phyloP scores from a whole-genome alignment of 768 basidiomycete genomes.

The Pulveroboletus sp. region DNA sequence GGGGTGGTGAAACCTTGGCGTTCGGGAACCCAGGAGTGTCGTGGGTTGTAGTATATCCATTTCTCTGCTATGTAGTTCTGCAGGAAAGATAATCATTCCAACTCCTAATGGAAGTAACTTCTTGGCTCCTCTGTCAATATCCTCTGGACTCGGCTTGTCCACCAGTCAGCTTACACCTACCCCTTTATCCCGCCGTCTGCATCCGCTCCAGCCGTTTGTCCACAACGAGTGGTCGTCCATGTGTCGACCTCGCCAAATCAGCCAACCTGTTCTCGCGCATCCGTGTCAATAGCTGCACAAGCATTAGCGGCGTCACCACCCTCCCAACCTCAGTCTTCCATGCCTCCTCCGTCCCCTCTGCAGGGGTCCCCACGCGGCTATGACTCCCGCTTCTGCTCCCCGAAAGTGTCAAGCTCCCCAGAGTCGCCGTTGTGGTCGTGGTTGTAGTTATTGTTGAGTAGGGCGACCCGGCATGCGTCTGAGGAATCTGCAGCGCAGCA shows the following conservation, averaged over 20 bases:
- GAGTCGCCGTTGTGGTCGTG: no score
- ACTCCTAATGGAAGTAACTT: no score
- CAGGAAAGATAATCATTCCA: no score
- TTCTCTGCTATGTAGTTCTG: no score
- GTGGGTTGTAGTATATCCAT: no score
- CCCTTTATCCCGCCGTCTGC: no score
- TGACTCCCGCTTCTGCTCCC: constrained; percentile 24
- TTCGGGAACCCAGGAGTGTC: no score
- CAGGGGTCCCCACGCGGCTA: constrained; percentile 28
- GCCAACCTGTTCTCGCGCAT: constrained; percentile 68
- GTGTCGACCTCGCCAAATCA: constrained; percentile 51
- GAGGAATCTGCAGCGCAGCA: constrained; percentile 16
- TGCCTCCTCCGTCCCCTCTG: constrained; percentile 20
- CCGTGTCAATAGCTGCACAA: constrained; percentile 53
- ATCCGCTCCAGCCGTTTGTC: constrained; percentile 76
- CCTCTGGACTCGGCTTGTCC: no score
- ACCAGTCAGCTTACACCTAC: no score
- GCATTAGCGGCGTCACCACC: constrained; percentile 54
- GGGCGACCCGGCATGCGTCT: constrained; percentile 14
- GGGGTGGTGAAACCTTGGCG: no score
- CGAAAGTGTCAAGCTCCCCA: constrained; percentile 17
- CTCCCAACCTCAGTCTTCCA: constrained; percentile 9
- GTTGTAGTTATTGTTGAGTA: constrained; percentile 13
- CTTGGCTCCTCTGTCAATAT: no score
- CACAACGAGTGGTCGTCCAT: constrained; percentile 51